phyloP scores from a whole-genome alignment of 1,284 basidiomycete species.

The Cerioporus squamosus region DNA sequence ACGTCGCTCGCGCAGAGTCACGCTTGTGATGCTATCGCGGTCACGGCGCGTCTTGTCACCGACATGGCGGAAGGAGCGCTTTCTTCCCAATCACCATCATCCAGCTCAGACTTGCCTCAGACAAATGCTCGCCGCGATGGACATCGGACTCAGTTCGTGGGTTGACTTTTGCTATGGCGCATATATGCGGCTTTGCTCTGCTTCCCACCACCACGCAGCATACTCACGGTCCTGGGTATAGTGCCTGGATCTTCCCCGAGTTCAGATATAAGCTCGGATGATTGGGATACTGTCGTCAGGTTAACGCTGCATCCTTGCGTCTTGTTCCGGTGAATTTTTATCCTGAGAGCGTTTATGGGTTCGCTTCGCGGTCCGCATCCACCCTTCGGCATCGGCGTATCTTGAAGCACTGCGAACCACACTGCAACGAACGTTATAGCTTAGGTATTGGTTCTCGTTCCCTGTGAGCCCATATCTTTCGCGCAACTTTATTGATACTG shows the following conservation, averaged over 20 bases:
- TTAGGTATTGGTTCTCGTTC: no score
- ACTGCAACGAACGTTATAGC: no score
- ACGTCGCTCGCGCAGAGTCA: not conserved
- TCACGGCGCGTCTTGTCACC: conserved; percentile 4
- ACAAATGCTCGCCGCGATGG: not conserved
- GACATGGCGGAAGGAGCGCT: not conserved
- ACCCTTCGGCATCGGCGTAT: no score
- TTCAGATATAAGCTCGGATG: conserved; percentile 9
- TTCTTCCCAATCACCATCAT: not conserved
- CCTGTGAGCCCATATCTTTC: no score
- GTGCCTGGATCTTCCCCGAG: not conserved
- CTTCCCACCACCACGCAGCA: conserved; percentile 11
- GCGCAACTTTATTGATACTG: no score
- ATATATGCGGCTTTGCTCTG: not conserved
- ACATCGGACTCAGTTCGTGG: not conserved
- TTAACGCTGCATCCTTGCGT: no score
- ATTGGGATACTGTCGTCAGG: not conserved
- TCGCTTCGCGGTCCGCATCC: no score
- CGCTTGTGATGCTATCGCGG: not conserved
- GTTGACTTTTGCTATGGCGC: no score
- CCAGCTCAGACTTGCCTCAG: not conserved
- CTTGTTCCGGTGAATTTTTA: no score
- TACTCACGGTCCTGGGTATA: conserved; percentile 10
- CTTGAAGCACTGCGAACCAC: no score
- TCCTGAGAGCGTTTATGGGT: no score